These are phyloP conservation scores for Haematococcus lacustris DNA, from an alignment of 139 green algal species.

Conservation along the genomic window DNA sequence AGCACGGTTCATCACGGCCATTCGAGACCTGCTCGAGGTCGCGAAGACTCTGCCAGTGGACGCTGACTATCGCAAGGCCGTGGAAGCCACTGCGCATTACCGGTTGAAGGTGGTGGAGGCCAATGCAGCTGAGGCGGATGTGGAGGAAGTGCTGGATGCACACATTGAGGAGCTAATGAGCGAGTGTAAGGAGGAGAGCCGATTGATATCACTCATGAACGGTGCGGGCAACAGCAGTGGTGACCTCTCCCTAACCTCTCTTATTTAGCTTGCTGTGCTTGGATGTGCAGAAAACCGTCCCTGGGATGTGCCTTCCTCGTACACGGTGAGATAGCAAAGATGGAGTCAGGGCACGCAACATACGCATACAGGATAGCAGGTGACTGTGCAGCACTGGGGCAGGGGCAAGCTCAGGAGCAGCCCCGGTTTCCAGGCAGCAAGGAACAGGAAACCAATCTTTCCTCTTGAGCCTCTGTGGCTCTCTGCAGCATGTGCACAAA, in stretches of 20 bases:
- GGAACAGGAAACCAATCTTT: too few species aligned
- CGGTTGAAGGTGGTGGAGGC: conserved; percentile 37
- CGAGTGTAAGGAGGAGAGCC: conserved; percentile 40
- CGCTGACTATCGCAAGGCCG: conserved; percentile 36
- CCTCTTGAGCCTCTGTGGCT: too few species aligned
- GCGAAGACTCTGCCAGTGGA: conserved; percentile 27
- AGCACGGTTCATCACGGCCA: conserved; percentile 23
- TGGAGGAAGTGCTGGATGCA: conserved; percentile 52
- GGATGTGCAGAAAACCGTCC: conserved; percentile 9
- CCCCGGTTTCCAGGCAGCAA: too few species aligned
- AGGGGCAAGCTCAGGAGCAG: too few species aligned
- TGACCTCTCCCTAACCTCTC: too few species aligned
- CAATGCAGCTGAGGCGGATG: conserved; percentile 37
- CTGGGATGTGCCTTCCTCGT: conserved; percentile 7
- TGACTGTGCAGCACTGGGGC: too few species aligned
- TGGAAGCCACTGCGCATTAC: conserved; percentile 38
- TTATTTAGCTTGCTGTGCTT: too few species aligned
- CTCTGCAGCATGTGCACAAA: too few species aligned
- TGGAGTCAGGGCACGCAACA: too few species aligned
- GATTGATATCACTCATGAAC: conserved; percentile 31
- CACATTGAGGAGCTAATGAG: conserved; percentile 53
- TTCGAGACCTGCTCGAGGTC: conserved; percentile 17
- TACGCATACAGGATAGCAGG: too few species aligned
- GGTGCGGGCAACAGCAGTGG: conserved; percentile 15
- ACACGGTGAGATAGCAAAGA: not conserved